Percentiles rank a stretch among this genome's conserved stretches.
phyloP scores from a whole-genome alignment of 805 yeast species.

The Starmerella khaoyaiensis region DNA sequence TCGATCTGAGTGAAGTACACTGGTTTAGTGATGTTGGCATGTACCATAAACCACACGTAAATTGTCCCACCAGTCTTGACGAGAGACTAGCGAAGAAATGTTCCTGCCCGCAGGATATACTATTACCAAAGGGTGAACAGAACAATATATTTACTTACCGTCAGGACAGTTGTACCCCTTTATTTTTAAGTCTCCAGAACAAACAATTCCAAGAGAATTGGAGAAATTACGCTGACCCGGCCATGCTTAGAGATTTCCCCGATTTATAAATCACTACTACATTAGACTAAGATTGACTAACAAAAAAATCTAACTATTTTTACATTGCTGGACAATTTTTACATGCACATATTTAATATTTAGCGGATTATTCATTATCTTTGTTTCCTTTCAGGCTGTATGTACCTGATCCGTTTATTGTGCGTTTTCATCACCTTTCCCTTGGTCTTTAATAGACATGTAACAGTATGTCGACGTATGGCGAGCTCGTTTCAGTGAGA shows the following conservation, averaged over 20 bases:
- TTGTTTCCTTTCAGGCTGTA: no score
- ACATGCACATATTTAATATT: no score
- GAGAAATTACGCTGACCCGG: slow-evolving; percentile 6
- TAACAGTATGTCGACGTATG: no score
- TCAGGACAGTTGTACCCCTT: slow-evolving; percentile 11
- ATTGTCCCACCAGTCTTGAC: slow-evolving; percentile 44
- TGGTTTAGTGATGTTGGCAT: slow-evolving; percentile 91
- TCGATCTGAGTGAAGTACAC: slow-evolving; percentile 60
- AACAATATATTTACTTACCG: slow-evolving; percentile 12
- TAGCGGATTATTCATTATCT: no score
- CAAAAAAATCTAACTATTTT: no score
- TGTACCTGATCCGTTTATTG: no score
- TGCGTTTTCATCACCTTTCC: no score
- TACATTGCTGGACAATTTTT: no score
- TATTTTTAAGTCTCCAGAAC: slow-evolving; percentile 7
- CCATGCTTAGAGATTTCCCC: slow-evolving; percentile 1
- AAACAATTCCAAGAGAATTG: slow-evolving; percentile 6
- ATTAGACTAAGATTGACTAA: no score
- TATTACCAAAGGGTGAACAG: not conserved
- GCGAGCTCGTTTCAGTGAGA: no score
- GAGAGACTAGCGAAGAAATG: slow-evolving; percentile 8
- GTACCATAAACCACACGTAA: slow-evolving; percentile 47
- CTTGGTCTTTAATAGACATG: no score
- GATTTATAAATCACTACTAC: no score
- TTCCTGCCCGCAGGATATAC: slow-evolving; percentile 10